Conservation (phyloP, 2,329 filamentous ascomycete genomes). For the Diaporthe sp. region DNA sequence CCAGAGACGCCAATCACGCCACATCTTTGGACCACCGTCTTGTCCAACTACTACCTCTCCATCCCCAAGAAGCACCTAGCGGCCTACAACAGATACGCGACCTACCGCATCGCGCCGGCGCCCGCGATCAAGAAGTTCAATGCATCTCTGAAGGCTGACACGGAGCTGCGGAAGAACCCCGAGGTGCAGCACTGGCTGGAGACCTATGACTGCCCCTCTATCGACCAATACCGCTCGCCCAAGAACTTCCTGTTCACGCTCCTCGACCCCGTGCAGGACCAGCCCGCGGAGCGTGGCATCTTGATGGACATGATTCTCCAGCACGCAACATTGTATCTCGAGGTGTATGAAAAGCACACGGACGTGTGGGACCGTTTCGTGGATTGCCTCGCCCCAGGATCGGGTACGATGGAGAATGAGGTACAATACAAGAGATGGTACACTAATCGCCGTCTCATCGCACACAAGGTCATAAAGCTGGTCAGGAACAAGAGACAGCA, state of each 20-base stretch:
- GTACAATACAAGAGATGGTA: background rate
- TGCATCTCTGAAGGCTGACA: background rate
- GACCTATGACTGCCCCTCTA: background rate
- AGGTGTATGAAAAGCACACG: background rate
- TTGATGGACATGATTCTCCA: conserved; percentile 13
- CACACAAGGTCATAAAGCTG: background rate
- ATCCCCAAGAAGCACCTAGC: conserved; percentile 6
- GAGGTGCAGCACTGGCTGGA: conserved; percentile 31
- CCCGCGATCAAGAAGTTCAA: conserved; percentile 17
- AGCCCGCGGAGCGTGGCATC: background rate
- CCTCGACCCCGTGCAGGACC: background rate
- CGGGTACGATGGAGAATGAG: background rate
- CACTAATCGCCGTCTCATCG: background rate
- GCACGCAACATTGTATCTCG: conserved; percentile 20
- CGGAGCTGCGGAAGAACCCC: background rate
- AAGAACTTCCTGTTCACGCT: background rate
- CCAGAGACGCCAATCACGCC: conserved; percentile 9
- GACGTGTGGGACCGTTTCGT: conserved; percentile 8
- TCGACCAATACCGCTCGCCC: background rate
- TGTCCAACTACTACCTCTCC: background rate
- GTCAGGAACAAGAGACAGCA: background rate
- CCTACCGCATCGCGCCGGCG: conserved; percentile 14
- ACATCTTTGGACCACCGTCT: background rate
- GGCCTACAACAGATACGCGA: conserved; percentile 17
- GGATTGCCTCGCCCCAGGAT: background rate